Conservation (phyloP, 208 protist species). For the Trypanosoma vivax region DNA sequence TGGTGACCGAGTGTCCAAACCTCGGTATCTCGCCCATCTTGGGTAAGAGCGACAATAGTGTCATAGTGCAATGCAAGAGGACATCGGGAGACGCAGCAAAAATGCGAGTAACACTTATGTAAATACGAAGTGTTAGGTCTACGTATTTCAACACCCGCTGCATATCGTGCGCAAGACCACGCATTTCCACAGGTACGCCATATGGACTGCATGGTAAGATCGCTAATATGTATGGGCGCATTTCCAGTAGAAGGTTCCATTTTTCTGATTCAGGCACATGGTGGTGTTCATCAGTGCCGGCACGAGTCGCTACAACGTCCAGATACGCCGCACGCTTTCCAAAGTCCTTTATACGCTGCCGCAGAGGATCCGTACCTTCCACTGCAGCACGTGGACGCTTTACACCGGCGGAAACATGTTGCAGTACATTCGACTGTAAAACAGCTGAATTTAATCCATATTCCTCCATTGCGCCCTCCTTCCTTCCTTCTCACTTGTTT, state of each 20-base stretch:
- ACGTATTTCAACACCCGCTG: constrained; percentile 31
- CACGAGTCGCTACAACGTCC: constrained; percentile 5
- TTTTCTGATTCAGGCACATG: constrained; percentile 14
- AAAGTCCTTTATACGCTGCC: constrained; percentile 28
- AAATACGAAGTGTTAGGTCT: constrained; percentile 42
- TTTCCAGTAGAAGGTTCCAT: constrained; percentile 48
- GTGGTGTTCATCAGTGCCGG: not conserved
- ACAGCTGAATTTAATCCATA: too few relatives aligned
- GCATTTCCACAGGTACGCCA: constrained; percentile 16
- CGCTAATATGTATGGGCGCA: constrained; percentile 49
- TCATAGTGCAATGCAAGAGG: constrained; percentile 42
- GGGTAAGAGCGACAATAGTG: constrained; percentile 49
- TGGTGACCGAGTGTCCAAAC: not conserved
- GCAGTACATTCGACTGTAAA: too few relatives aligned
- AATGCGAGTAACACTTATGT: constrained; percentile 45
- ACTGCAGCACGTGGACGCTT: constrained; percentile 10
- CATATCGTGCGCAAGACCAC: constrained; percentile 17
- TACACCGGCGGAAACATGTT: not conserved
- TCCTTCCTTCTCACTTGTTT: too few relatives aligned
- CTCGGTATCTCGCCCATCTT: constrained; percentile 13
- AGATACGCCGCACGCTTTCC: constrained; percentile 29
- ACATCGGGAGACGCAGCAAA: constrained; percentile 30
- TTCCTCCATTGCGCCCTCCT: too few relatives aligned
- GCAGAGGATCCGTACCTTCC: constrained; percentile 11
- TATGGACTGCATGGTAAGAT: not conserved